A percentile compares a stretch with the other conserved stretches of the same genome.
Conservation (phyloP, 2,329 filamentous ascomycete species). For the Beauveria sp. region DNA sequence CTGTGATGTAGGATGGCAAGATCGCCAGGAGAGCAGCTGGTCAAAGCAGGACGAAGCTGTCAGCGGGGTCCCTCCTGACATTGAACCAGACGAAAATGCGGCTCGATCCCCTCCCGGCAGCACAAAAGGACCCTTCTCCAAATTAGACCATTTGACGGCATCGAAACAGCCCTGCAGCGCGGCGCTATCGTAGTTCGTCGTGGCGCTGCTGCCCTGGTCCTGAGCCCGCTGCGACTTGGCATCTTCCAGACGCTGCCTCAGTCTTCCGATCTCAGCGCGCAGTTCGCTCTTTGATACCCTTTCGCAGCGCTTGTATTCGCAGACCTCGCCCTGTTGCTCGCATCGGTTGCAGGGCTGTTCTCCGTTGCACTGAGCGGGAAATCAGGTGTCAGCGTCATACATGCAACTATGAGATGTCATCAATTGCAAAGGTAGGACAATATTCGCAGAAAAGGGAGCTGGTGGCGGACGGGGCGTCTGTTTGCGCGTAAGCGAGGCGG, state of each 20-base stretch:
- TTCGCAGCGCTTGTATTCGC: background rate
- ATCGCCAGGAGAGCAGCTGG: conserved; percentile 2
- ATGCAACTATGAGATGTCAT: background rate
- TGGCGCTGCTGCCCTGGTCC: background rate
- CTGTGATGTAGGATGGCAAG: background rate
- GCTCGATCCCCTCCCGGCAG: background rate
- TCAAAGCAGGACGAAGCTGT: background rate
- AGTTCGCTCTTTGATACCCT: too few relatives aligned
- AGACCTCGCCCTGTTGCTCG: background rate
- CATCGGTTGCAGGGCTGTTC: conserved; percentile 10
- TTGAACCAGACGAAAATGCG: background rate
- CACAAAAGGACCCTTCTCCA: background rate
- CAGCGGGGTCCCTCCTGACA: too few relatives aligned
- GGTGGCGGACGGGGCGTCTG: too few relatives aligned
- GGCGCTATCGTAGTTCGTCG: background rate
- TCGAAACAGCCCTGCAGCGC: background rate
- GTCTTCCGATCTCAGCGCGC: conserved; percentile 15
- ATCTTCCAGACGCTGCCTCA: conserved; percentile 12
- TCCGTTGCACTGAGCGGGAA: conserved; percentile 1
- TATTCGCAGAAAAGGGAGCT: too few relatives aligned
- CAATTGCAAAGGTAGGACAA: too few relatives aligned
- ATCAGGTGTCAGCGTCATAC: background rate
- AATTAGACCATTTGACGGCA: background rate
- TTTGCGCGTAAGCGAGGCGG: too few relatives aligned
- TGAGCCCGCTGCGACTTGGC: background rate